phyloP scores from a whole-genome alignment of 768 basidiomycete genomes.

The Hirschioporus abietinus region DNA sequence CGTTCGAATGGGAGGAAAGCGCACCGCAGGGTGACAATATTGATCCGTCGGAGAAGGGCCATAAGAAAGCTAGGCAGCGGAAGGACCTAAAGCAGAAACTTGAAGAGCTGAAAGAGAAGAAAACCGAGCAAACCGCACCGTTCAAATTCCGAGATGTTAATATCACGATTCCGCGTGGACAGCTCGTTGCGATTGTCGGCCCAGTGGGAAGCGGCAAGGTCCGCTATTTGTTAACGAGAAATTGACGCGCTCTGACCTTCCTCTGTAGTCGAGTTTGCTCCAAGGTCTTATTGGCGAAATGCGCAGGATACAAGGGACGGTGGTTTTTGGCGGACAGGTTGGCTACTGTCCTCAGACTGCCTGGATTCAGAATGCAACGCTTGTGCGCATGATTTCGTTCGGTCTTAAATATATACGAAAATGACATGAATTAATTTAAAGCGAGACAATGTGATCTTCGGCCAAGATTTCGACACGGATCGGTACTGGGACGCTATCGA shows the following conservation, averaged over 20 bases:
- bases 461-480: slow-evolving; percentile 56
- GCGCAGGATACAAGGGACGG: slow-evolving; percentile 44
- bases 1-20: slow-evolving; percentile 59
- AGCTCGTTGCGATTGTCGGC: slow-evolving; percentile 59
- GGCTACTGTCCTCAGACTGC: slow-evolving; percentile 71
- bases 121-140: slow-evolving; percentile 22
- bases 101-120: slow-evolving; percentile 14
- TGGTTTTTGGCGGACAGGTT: slow-evolving; percentile 56
- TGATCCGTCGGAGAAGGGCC: slow-evolving; percentile 12
- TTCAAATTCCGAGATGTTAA: slow-evolving; percentile 49
- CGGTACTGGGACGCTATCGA: slow-evolving; percentile 61
- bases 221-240: neutral
- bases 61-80: slow-evolving; percentile 16
- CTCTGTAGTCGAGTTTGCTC: slow-evolving; percentile 43
- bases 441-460: slow-evolving; percentile 67
- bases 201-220: slow-evolving; percentile 65
- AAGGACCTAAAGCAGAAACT: slow-evolving; percentile 11
- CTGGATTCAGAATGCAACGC: slow-evolving; percentile 69
- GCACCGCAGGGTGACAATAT: slow-evolving; percentile 12
- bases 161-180: slow-evolving; percentile 51
- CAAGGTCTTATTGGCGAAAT: slow-evolving; percentile 70
- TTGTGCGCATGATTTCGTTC: slow-evolving; percentile 33
- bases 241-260: neutral
- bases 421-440: slow-evolving; percentile 17
- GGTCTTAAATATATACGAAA: neutral